These are phyloP conservation scores for Psidium friedrichsthalianum DNA, from an alignment of 345 rosid genomes.

Conservation along the genomic window DNA sequence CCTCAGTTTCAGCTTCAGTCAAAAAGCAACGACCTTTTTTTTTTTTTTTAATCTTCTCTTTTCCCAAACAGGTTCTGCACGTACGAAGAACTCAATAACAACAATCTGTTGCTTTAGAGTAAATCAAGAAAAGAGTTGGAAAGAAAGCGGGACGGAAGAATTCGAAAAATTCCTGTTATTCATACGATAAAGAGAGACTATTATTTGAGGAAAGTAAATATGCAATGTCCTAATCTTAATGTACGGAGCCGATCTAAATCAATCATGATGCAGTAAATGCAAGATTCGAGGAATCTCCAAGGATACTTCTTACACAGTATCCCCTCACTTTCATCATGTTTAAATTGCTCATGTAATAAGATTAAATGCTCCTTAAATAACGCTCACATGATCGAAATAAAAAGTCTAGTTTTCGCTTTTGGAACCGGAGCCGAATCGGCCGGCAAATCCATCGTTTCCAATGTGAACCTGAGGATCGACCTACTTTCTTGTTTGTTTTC, in stretches of 20 bases:
- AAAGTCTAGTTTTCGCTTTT: accelerated
- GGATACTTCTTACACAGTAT: not conserved
- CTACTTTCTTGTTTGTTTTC: too few relatives aligned
- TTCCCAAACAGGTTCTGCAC: not conserved
- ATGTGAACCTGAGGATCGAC: accelerated
- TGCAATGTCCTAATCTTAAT: not conserved
- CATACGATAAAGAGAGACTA: not conserved
- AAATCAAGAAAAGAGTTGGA: not conserved
- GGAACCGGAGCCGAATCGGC: accelerated
- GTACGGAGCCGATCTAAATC: not conserved
- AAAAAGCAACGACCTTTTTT: not conserved
- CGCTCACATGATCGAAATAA: not conserved
- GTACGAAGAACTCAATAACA: not conserved
- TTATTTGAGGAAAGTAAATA: not conserved
- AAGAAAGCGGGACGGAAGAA: not conserved
- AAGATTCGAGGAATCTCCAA: not conserved
- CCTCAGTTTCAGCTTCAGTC: not conserved
- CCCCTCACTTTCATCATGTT: not conserved
- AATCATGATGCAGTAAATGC: not conserved
- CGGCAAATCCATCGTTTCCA: not conserved
- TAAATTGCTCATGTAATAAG: not conserved
- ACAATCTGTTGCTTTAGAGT: not conserved
- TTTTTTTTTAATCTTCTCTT: not conserved
- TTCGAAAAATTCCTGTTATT: not conserved
- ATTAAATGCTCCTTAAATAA: not conserved